Percentiles rank a stretch among this genome's conserved stretches.
Evolutionary conservation across 768 basidiomycete species (phyloP).

Genomic region (Galerina sulciceps): DNA sequence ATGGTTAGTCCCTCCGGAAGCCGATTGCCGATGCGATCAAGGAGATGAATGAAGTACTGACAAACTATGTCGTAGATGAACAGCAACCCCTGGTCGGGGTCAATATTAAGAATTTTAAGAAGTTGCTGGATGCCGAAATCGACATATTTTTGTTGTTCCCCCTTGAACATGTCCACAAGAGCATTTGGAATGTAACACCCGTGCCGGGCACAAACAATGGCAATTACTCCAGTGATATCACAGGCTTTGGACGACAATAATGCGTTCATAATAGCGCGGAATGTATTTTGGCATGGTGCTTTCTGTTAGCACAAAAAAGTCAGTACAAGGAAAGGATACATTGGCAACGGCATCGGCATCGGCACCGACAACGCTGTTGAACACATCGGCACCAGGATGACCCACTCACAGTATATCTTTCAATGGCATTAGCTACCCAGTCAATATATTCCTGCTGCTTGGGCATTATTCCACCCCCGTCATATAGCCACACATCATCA

Average conservation of each 20-base stretch:
- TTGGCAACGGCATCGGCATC: too few relatives aligned
- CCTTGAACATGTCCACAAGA: constrained; percentile 20
- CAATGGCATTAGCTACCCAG: constrained; percentile 10
- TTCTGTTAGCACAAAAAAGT: too few relatives aligned
- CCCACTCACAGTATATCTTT: constrained; percentile 15
- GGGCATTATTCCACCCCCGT: constrained; percentile 20
- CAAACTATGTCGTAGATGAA: too few relatives aligned
- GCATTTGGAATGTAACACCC: constrained; percentile 20
- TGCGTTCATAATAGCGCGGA: constrained; percentile 14
- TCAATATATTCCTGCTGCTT: constrained; percentile 1
- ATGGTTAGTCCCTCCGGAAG: constrained; percentile 7
- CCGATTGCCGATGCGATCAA: neutral
- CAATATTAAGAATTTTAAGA: too few relatives aligned
- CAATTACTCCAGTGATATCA: constrained; percentile 18
- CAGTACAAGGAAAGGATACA: too few relatives aligned
- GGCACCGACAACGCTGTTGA: too few relatives aligned
- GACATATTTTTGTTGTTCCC: constrained; percentile 28
- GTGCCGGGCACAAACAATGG: constrained; percentile 19
- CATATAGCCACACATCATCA: constrained; percentile 16
- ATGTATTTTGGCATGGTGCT: constrained; percentile 19
- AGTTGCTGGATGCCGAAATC: constrained; percentile 19
- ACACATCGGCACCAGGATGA: too few relatives aligned
- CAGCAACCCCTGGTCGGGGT: too few relatives aligned
- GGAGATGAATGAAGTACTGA: constrained; percentile 17
- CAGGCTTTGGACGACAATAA: constrained; percentile 8